A percentile compares a stretch with the other conserved stretches of the same genome.
phyloP scores from a whole-genome alignment of 495 filamentous ascomycete species.

The Xylaria venustula region DNA sequence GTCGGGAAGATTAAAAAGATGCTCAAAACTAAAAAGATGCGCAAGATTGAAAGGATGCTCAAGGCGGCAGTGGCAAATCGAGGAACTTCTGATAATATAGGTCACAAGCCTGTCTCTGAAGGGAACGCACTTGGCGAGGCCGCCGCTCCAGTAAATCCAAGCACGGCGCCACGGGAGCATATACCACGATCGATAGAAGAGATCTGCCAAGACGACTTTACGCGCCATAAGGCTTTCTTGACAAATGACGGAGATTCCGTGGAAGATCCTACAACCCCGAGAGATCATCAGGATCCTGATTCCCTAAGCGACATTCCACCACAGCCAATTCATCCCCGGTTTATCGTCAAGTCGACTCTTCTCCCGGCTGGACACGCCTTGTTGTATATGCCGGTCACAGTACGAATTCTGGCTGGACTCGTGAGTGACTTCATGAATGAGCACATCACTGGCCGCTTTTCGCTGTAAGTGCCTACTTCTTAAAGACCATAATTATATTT shows the following conservation, averaged over 20 bases:
- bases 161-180: conserved; percentile 21
- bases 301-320: conserved; percentile 35
- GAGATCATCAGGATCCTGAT: conserved; percentile 26
- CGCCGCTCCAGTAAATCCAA: conserved; percentile 41
- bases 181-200: conserved; percentile 32
- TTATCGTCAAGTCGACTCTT: conserved; percentile 66
- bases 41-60: conserved; percentile 55
- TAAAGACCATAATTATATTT: not conserved
- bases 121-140: conserved; percentile 44
- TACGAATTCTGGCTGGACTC: conserved; percentile 73
- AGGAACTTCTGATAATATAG: conserved; percentile 20
- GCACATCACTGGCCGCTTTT: conserved; percentile 73
- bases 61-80: conserved; percentile 18
- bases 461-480: conserved; percentile 39
- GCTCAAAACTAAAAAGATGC: conserved; percentile 61
- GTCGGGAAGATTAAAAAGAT: conserved; percentile 61
- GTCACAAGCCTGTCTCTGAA: conserved; percentile 15
- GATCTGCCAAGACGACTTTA: conserved; percentile 36
- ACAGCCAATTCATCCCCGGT: conserved; percentile 39
- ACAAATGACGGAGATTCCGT: conserved; percentile 33
- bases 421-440: conserved; percentile 77
- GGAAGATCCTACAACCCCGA: conserved; percentile 47
- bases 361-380: conserved; percentile 84
- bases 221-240: conserved; percentile 17
- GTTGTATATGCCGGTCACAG: conserved; percentile 74